Evolutionary conservation across 2,329 filamentous ascomycete species (phyloP).

Genomic region (Epichloe brachyelytri): DNA sequence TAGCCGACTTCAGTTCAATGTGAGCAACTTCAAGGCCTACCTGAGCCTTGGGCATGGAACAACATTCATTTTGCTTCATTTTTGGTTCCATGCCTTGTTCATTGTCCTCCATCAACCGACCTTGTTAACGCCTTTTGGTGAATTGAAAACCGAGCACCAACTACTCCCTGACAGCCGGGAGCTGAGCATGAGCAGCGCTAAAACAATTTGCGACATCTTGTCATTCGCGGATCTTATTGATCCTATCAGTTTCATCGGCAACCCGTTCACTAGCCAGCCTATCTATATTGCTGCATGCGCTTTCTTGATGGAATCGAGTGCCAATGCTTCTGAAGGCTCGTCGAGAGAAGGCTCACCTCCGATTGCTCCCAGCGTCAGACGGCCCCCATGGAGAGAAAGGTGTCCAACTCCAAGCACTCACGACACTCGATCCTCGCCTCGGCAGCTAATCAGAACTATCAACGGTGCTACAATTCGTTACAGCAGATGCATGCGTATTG

Average conservation of each 20-base stretch:
- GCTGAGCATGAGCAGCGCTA: constrained; percentile 74
- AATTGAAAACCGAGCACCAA: constrained; percentile 47
- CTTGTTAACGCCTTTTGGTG: constrained; percentile 62
- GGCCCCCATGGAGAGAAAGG: constrained; percentile 7
- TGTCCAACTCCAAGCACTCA: constrained; percentile 26
- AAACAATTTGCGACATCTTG: constrained; percentile 81
- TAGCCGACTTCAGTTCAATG: constrained; percentile 66
- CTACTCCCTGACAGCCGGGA: constrained; percentile 71
- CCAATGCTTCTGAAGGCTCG: constrained; percentile 50
- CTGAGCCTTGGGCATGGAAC: constrained; percentile 70
- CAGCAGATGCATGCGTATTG: constrained; percentile 74
- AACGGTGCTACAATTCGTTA: constrained; percentile 72
- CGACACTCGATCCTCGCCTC: constrained; percentile 69
- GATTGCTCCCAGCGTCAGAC: constrained; percentile 3
- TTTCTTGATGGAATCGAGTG: constrained; percentile 70
- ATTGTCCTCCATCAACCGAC: constrained; percentile 78
- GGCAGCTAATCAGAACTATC: constrained; percentile 76
- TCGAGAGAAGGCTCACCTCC: constrained; percentile 43
- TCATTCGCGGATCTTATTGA: constrained; percentile 79
- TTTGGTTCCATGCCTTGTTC: constrained; percentile 81
- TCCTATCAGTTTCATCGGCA: constrained; percentile 73
- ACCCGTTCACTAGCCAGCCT: constrained; percentile 79
- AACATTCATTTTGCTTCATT: constrained; percentile 75
- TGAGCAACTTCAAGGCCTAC: constrained; percentile 75
- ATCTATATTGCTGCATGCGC: constrained; percentile 88